These are phyloP conservation scores for Allium sativum DNA, from an alignment of 106 monocot species.

Conservation along the genomic window DNA sequence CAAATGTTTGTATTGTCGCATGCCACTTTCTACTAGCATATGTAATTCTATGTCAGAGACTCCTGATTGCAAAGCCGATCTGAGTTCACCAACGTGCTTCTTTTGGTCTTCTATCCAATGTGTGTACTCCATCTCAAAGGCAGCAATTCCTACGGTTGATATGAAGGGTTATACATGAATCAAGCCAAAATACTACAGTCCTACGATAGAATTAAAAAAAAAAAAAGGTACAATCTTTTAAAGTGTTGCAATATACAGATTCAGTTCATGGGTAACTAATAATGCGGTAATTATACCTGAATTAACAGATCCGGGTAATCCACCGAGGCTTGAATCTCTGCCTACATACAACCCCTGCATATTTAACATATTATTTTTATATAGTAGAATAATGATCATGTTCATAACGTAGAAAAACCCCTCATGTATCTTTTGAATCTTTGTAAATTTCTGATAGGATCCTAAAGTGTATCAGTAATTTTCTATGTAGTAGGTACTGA, in stretches of 20 bases:
- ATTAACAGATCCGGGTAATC: conserved; percentile 34
- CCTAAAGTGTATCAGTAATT: too few species aligned
- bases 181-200: too few species aligned
- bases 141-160: conserved; percentile 36
- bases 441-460: too few species aligned
- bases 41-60: conserved; percentile 62
- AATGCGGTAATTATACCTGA: conserved; percentile 32
- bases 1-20: conserved; percentile 60
- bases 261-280: background rate
- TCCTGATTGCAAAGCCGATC: conserved; percentile 48
- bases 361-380: background rate
- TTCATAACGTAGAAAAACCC: too few species aligned
- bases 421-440: too few species aligned
- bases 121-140: conserved; percentile 75
- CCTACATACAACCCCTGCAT: conserved; percentile 47
- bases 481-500: too few species aligned
- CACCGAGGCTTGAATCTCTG: conserved; percentile 32
- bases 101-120: conserved; percentile 91
- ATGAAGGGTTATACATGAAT: too few species aligned
- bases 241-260: too few species aligned
- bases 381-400: too few species aligned
- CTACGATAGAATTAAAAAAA: background rate
- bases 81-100: conserved; percentile 51
- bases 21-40: conserved; percentile 59
- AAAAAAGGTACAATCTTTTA: background rate